phyloP scores from a whole-genome alignment of 305 asterid genomes.

The Coffea humblotiana region DNA sequence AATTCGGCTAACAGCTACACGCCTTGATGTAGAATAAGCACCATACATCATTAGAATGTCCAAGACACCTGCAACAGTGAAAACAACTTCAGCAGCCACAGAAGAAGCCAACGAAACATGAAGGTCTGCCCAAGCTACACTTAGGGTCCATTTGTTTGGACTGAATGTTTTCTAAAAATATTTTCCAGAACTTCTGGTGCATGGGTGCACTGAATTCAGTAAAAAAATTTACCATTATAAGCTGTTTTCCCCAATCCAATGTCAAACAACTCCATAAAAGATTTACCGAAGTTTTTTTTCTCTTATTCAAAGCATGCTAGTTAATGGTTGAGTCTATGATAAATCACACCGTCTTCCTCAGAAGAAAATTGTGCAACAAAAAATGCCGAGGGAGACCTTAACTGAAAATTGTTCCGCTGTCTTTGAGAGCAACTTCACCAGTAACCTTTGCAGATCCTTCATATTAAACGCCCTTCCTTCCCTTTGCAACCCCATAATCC shows the following conservation, averaged over 20 bases:
- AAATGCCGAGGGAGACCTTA: background rate
- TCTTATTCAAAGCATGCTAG: background rate
- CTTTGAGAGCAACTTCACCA: no score
- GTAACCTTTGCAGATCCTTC: no score
- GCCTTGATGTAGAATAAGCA: constrained; percentile 85
- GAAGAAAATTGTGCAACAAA: background rate
- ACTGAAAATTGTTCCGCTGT: background rate
- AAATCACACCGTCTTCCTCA: background rate
- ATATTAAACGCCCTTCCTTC: no score
- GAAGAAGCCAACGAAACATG: constrained; percentile 4
- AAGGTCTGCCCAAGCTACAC: background rate
- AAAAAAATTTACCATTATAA: no score
- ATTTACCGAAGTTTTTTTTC: no score
- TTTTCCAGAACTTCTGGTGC: no score
- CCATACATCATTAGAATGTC: constrained; percentile 97
- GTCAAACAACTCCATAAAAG: background rate
- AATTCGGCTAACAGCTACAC: constrained; percentile 75
- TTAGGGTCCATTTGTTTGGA: background rate
- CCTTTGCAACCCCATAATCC: no score
- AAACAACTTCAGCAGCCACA: constrained; percentile 12
- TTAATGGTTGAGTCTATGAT: background rate
- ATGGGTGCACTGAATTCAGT: no score
- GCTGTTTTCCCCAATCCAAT: no score
- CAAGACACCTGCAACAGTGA: constrained; percentile 64
- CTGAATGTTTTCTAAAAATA: background rate